Conservation (phyloP, 2,329 filamentous ascomycete genomes). For the Fusarium albidum region DNA sequence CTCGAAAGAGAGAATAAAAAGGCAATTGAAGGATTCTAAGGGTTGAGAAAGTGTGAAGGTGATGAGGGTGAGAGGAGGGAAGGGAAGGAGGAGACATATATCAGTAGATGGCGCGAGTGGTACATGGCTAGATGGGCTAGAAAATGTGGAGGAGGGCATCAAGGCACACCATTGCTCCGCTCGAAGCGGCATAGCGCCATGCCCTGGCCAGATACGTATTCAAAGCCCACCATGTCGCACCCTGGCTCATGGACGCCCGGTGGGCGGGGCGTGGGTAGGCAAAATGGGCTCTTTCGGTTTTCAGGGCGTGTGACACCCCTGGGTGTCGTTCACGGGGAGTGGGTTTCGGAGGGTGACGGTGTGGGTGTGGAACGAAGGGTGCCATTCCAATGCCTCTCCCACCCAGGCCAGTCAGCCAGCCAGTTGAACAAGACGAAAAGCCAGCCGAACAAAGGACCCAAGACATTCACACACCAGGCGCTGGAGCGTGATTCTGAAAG, state of each 20-base stretch:
- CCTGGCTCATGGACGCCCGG: constrained; percentile 26
- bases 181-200: constrained; percentile 31
- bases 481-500: constrained; percentile 38
- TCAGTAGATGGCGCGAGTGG: constrained; percentile 41
- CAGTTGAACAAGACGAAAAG: constrained; percentile 10
- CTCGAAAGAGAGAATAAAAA: constrained; percentile 26
- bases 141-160: constrained; percentile 43
- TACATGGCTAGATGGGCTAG: constrained; percentile 43
- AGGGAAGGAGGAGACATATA: constrained; percentile 39
- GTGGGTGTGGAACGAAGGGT: constrained; percentile 3
- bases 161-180: constrained; percentile 35
- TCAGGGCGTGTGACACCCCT: constrained; percentile 28
- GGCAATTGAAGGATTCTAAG: constrained; percentile 31
- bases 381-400: not conserved
- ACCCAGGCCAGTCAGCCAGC: constrained; percentile 7
- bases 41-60: constrained; percentile 27
- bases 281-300: constrained; percentile 13
- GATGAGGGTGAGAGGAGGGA: constrained; percentile 27
- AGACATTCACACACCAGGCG: constrained; percentile 38
- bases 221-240: constrained; percentile 18
- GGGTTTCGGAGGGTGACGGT: not conserved
- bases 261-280: constrained; percentile 23
- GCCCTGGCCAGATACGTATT: constrained; percentile 28
- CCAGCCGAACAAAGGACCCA: constrained; percentile 24
- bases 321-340: constrained; percentile 21